Percentiles rank a stretch among this genome's conserved stretches.
Conservation (phyloP, 176 grass and related monocot species). For the Zoysia pacifica region DNA sequence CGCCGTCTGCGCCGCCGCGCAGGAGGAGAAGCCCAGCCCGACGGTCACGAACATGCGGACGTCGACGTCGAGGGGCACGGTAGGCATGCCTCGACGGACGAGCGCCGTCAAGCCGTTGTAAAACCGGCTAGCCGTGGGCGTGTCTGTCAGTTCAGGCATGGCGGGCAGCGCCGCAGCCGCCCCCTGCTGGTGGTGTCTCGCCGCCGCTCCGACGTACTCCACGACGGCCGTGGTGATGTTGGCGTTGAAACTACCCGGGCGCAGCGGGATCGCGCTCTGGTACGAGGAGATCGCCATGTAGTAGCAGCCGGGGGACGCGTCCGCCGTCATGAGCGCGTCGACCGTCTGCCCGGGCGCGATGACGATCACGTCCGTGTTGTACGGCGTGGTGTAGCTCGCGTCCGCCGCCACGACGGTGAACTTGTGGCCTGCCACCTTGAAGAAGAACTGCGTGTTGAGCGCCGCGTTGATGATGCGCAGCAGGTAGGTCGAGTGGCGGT, state of each 20-base stretch:
- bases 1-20: conserved; percentile 28
- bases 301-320: conserved; percentile 44
- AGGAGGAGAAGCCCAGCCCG: conserved; percentile 42
- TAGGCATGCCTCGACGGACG: conserved; percentile 8
- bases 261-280: conserved; percentile 18
- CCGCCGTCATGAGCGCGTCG: conserved; percentile 61
- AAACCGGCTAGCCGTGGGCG: conserved; percentile 47
- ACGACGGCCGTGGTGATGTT: conserved; percentile 47
- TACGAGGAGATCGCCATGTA: conserved; percentile 63
- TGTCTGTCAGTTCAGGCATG: conserved; percentile 45
- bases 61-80: conserved; percentile 56
- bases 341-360: conserved; percentile 71
- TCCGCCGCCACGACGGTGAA: conserved; percentile 69
- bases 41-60: conserved; percentile 56
- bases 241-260: background rate
- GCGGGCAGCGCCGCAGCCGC: conserved; percentile 1
- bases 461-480: conserved; percentile 81
- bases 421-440: conserved; percentile 63
- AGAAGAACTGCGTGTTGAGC: conserved; percentile 74
- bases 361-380: conserved; percentile 64
- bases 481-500: conserved; percentile 47
- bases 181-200: background rate
- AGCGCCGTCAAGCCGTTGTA: conserved; percentile 53
- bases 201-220: conserved; percentile 31
- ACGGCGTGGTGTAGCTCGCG: conserved; percentile 65